These are phyloP conservation scores for Chlamydomonas incerta DNA, from an alignment of 139 green algal genomes.

Conservation along the genomic window DNA sequence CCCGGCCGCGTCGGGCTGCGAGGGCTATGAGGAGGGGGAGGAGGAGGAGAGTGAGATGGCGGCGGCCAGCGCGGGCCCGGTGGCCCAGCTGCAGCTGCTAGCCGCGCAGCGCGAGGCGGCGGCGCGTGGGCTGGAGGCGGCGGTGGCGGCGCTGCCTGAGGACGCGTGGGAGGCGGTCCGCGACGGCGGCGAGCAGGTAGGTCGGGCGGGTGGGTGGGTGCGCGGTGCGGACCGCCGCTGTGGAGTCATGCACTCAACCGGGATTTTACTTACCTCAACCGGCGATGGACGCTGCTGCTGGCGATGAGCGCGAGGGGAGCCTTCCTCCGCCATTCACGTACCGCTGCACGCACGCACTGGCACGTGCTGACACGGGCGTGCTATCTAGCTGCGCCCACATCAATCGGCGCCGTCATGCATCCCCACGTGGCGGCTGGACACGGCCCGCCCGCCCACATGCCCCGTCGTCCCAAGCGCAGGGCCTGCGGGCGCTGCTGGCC, in stretches of 20 bases:
- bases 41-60: not conserved
- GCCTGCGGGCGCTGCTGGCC: not conserved
- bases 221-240: too few species aligned
- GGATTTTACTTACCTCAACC: too few species aligned
- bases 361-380: too few species aligned
- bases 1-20: not conserved
- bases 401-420: too few species aligned
- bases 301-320: too few species aligned
- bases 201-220: not conserved
- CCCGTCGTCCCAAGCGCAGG: not conserved
- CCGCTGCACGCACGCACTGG: too few species aligned
- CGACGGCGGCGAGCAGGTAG: conserved; percentile 11
- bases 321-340: too few species aligned
- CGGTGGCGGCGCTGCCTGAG: conserved; percentile 4
- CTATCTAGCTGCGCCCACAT: too few species aligned
- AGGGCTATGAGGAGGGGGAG: too few species aligned
- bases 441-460: not conserved
- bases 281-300: too few species aligned
- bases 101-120: not conserved
- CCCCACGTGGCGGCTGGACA: too few species aligned
- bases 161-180: conserved; percentile 23
- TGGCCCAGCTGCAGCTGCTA: not conserved
- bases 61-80: not conserved
- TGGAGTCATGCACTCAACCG: too few species aligned
- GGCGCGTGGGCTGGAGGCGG: conserved; percentile 12